Percentiles rank a stretch among this genome's conserved stretches.
These are phyloP conservation scores for Hypoxylon sp. DNA, from an alignment of 2,329 filamentous ascomycete genomes.

Conservation along the genomic window DNA sequence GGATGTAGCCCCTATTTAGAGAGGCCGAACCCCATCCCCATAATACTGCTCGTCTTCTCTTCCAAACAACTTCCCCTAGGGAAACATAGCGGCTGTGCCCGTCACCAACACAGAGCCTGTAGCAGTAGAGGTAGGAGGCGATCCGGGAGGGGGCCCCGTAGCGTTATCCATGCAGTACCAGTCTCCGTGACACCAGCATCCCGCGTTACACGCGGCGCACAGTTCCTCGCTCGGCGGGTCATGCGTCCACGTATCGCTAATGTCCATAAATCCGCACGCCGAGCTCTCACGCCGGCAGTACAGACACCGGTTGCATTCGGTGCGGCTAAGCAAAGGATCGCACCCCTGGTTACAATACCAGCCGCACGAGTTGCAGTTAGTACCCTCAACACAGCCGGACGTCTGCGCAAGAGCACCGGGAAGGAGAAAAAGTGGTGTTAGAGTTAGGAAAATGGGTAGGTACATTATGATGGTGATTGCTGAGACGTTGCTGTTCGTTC, in stretches of 20 bases:
- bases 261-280: constrained; percentile 40
- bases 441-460: constrained; percentile 3
- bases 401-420: constrained; percentile 17
- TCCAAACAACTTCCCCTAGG: neutral
- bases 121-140: constrained; percentile 28
- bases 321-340: constrained; percentile 34
- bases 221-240: constrained; percentile 32
- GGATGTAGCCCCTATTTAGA: neutral
- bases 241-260: constrained; percentile 38
- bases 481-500: neutral
- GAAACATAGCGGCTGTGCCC: neutral
- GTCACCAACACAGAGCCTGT: constrained; percentile 1
- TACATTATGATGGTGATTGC: constrained; percentile 13
- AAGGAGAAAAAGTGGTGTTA: constrained; percentile 27
- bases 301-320: constrained; percentile 43
- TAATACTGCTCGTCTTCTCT: neutral
- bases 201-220: constrained; percentile 40
- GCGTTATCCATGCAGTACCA: constrained; percentile 37
- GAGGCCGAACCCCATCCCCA: neutral
- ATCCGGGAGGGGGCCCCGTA: constrained; percentile 21
- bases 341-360: constrained; percentile 49
- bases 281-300: constrained; percentile 51
- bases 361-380: constrained; percentile 38
- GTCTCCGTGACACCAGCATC: constrained; percentile 44
- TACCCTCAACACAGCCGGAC: constrained; percentile 31